Evolutionary conservation across 1,284 basidiomycete genomes (phyloP), one percentile per base, ranked within the genome.

Genomic region (Trametes versicolor): DNA sequence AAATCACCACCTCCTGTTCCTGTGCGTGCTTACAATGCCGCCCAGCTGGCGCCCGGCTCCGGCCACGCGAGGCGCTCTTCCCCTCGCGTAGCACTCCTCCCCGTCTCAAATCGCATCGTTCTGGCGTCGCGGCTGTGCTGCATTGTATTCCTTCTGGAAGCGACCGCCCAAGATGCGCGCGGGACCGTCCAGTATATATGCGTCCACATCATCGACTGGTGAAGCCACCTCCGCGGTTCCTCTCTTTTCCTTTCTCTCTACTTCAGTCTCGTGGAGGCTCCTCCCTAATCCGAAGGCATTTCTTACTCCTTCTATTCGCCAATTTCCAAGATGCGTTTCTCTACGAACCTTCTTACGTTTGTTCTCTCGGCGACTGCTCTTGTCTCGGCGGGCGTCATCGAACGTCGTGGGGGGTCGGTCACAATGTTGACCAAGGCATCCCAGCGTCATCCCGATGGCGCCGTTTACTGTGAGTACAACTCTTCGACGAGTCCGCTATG

Each of bases 381-480:
- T 34, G 65, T 65, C 2, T 53, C 60, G 17, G 68, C 65, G 19
- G 47, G 60, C 6, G 25, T 63, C 7, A 17, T 65, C 15, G 55
- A 61, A 15, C 68, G 53, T 27, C 59, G 55, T 25, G 36, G 48
- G 6, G 17, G 15, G 39, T 13, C 37, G 6, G 63, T 66, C 41
- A 65, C 39, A 54, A 69, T 66, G 65, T 27, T 67, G 47, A 63
- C 63, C n/a, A 54, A 49, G 39, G 48, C 58, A 9, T 66, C 64
- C 4, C 19, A 52, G 25, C 64, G 63, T 7, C 52, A 21, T 17
- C 64, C 66, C 2, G 48, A 52, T 29, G 69, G 69, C 8, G 69
- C 69, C 6, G 59, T 58, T 1, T 70, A 70, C 36, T 67, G 69
- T 70, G 34, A 50, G 66, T 57, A 0, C 27, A 52, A 60, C 49